Conservation (phyloP, 768 basidiomycete genomes). For the Mycena kentingensis region DNA sequence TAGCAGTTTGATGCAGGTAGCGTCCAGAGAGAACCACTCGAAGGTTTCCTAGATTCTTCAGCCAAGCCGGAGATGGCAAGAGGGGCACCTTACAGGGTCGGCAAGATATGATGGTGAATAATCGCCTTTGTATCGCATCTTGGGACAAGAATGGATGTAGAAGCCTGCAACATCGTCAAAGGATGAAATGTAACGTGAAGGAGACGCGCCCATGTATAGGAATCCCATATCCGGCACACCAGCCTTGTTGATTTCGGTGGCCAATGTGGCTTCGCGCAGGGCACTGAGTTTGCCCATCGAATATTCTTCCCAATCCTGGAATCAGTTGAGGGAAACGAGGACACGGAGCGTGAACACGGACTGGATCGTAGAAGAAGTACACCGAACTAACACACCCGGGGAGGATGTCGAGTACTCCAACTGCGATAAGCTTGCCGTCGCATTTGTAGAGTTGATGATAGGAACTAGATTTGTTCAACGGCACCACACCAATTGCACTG, state of each 20-base stretch:
- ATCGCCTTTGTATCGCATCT: slow-evolving; percentile 97
- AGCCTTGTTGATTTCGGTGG: slow-evolving; percentile 69
- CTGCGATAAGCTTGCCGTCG: slow-evolving; percentile 78
- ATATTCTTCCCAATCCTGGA: slow-evolving; percentile 59
- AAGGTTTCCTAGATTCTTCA: slow-evolving; percentile 64
- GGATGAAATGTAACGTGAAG: neutral
- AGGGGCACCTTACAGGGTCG: slow-evolving; percentile 65
- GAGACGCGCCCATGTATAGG: slow-evolving; percentile 81
- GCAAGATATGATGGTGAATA: slow-evolving; percentile 85
- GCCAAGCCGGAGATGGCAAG: neutral
- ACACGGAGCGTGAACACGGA: neutral
- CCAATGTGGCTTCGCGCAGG: slow-evolving; percentile 76
- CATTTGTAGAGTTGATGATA: slow-evolving; percentile 89
- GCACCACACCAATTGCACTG: no score
- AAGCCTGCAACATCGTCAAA: slow-evolving; percentile 56
- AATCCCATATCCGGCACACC: slow-evolving; percentile 65
- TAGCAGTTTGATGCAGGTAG: slow-evolving; percentile 56
- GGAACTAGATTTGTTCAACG: slow-evolving; percentile 35
- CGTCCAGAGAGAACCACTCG: slow-evolving; percentile 69
- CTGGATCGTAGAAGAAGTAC: slow-evolving; percentile 84
- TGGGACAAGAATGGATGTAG: slow-evolving; percentile 89
- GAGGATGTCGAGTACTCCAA: slow-evolving; percentile 89
- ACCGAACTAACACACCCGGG: slow-evolving; percentile 79
- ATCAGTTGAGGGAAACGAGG: neutral
- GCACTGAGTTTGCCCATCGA: slow-evolving; percentile 90